These are phyloP conservation scores for Suillus lakei DNA, from an alignment of 768 basidiomycete species.

Conservation along the genomic window DNA sequence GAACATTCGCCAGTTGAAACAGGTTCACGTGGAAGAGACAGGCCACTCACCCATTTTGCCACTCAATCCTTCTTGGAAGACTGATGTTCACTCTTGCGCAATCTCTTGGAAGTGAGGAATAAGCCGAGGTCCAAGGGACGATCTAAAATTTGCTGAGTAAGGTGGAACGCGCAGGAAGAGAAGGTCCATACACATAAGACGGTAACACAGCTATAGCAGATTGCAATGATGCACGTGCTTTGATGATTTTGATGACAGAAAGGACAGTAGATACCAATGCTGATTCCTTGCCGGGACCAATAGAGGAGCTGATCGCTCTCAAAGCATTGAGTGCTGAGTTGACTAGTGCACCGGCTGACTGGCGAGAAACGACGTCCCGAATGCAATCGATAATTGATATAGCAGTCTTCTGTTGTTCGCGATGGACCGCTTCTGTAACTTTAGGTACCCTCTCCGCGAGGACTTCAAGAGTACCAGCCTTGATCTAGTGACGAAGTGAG, in stretches of 20 bases:
- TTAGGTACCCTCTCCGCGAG: conserved; percentile 67
- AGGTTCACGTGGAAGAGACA: not conserved
- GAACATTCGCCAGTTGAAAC: not conserved
- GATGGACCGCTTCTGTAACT: conserved; percentile 60
- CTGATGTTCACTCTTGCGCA: conserved; percentile 56
- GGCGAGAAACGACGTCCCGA: conserved; percentile 49
- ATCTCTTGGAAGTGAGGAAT: conserved; percentile 85
- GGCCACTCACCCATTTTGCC: conserved; percentile 33
- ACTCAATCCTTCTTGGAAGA: conserved; percentile 47
- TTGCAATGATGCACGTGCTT: conserved; percentile 40
- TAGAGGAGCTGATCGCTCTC: conserved; percentile 58
- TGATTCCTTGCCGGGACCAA: conserved; percentile 68
- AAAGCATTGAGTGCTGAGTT: conserved; percentile 63
- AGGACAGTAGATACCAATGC: conserved; percentile 64
- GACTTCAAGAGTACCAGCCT: conserved; percentile 71
- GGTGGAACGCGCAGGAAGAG: not conserved
- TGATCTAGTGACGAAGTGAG: conserved; percentile 48
- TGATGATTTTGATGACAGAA: conserved; percentile 53
- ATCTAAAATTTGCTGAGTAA: conserved; percentile 45
- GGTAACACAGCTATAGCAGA: conserved; percentile 59
- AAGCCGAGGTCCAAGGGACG: conserved; percentile 82
- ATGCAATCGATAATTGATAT: conserved; percentile 57
- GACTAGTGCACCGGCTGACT: conserved; percentile 45
- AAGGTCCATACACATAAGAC: conserved; percentile 59
- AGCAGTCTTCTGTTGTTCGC: conserved; percentile 52